Percentiles rank a stretch among this genome's conserved stretches.
phyloP scores from a whole-genome alignment of 2,329 filamentous ascomycete species.

The Nigrospora sphaerica region DNA sequence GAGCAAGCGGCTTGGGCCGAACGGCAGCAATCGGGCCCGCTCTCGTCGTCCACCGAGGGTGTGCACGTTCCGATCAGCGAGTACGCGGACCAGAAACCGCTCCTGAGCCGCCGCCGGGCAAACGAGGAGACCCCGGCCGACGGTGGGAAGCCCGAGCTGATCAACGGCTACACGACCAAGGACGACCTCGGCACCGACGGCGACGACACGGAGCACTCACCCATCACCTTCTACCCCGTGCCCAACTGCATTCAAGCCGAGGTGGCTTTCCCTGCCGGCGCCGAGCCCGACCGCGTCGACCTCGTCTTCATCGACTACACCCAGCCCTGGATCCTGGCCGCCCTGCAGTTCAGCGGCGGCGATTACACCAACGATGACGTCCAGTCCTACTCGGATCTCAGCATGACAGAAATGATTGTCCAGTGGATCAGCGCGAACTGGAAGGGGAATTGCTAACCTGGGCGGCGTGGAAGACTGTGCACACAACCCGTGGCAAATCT shows the following conservation, averaged over 20 bases:
- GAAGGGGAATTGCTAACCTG: conserved; percentile 36
- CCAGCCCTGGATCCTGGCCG: conserved; percentile 70
- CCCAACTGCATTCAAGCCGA: conserved; percentile 78
- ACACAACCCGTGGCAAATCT: too few species aligned
- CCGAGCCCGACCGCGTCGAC: conserved; percentile 67
- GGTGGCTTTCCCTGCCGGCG: conserved; percentile 49
- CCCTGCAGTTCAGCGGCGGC: conserved; percentile 55
- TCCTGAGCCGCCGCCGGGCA: conserved; percentile 4
- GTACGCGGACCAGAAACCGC: conserved; percentile 14
- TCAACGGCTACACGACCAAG: conserved; percentile 33
- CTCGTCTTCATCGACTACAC: conserved; percentile 90
- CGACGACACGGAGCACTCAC: conserved; percentile 79
- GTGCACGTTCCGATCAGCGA: conserved; percentile 22
- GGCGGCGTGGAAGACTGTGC: too few species aligned
- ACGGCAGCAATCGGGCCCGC: neutral
- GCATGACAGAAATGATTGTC: conserved; percentile 47
- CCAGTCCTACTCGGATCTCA: conserved; percentile 42
- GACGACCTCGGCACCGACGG: conserved; percentile 81
- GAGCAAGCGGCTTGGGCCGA: conserved; percentile 25
- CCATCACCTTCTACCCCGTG: conserved; percentile 66
- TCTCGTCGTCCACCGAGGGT: conserved; percentile 6
- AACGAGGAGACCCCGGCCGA: neutral
- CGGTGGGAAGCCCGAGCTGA: conserved; percentile 35
- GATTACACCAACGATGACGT: conserved; percentile 43
- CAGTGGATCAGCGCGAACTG: conserved; percentile 55